phyloP scores from a whole-genome alignment of 2,329 filamentous ascomycete genomes.

The Colletotrichum cuscutae region DNA sequence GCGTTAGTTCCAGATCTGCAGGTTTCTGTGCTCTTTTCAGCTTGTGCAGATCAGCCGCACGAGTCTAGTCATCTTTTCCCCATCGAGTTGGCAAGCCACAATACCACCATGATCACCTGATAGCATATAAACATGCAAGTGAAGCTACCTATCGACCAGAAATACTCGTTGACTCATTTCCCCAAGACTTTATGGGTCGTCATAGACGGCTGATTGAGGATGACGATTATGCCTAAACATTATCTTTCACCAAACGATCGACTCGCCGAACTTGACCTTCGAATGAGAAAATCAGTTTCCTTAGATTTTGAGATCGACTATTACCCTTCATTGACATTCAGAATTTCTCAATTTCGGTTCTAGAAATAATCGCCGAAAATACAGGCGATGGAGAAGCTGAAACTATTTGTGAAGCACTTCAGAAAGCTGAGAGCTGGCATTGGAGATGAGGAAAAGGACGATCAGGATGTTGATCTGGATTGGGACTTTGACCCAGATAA shows the following conservation, averaged over 20 bases:
- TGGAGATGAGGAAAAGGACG: not conserved
- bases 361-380: no score
- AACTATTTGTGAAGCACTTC: not conserved
- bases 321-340: no score
- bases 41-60: not conserved
- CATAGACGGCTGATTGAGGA: no score
- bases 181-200: not conserved
- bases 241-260: no score
- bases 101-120: not conserved
- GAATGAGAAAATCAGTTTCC: no score
- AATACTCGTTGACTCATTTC: no score
- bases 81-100: not conserved
- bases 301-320: no score
- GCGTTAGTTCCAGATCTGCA: not conserved
- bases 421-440: not conserved
- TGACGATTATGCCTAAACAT: no score
- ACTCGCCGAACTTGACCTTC: no score
- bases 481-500: not conserved
- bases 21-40: not conserved
- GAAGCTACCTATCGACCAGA: not conserved
- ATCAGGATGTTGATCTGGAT: not conserved
- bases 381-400: not conserved
- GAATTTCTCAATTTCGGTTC: no score
- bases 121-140: not conserved
- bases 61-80: not conserved